Percentiles rank a stretch among this genome's conserved stretches.
Evolutionary conservation across 768 basidiomycete genomes (phyloP).

Genomic region (Russula earlei): DNA sequence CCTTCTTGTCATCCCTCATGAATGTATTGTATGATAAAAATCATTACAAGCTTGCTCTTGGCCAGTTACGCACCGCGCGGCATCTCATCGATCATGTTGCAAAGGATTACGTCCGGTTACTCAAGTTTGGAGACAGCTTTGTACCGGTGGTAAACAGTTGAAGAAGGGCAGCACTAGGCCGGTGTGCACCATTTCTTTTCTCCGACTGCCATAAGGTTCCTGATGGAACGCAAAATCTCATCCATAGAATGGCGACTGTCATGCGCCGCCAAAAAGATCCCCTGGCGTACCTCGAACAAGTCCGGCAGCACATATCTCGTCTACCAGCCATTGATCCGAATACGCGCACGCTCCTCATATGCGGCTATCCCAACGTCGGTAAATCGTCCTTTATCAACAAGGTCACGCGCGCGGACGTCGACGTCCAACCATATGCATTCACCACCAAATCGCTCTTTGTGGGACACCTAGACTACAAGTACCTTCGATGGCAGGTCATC

Average conservation of each 20-base stretch:
- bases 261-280: conserved; percentile 99
- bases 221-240: neutral
- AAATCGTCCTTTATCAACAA: conserved; percentile 99
- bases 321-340: conserved; percentile 97
- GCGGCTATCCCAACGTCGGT: conserved; percentile 98
- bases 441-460: conserved; percentile 98
- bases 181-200: conserved; percentile 42
- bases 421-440: conserved; percentile 99
- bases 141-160: conserved; percentile 97
- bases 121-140: conserved; percentile 98
- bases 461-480: conserved; percentile 98
- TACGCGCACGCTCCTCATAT: conserved; percentile 93
- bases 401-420: conserved; percentile 97
- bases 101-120: conserved; percentile 91
- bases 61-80: conserved; percentile 89
- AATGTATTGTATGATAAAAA: conserved; percentile 99
- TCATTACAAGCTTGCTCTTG: conserved; percentile 97
- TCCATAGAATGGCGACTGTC: conserved; percentile 89
- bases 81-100: conserved; percentile 96
- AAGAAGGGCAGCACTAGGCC: conserved; percentile 95
- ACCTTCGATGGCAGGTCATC: conserved; percentile 98
- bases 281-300: conserved; percentile 96
- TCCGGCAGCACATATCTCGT: conserved; percentile 97
- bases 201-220: neutral
- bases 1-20: conserved; percentile 90